Base-by-base conservation (phyloP, 2,329 filamentous ascomycete species). In the Neonectria magnoliae region DNA sequence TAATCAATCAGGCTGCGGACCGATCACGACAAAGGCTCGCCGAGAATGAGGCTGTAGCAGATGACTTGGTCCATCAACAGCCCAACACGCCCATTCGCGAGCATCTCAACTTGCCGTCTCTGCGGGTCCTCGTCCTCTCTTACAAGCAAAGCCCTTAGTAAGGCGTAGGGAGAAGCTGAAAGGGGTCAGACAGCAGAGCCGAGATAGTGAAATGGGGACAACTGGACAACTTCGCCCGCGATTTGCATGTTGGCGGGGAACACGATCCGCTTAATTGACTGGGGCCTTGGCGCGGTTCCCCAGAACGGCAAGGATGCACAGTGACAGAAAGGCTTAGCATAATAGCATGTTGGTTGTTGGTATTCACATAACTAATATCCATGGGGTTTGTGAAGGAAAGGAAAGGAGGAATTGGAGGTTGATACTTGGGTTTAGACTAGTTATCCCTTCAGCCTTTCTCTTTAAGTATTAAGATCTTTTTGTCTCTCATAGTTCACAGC, bases 271-370 rank as follows among this genome's bases (percentile, higher is more conserved):
- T 27, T 52, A 48, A 45, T 25, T 31, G 31, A 36, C 22, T 38
- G 54, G 47, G 33, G 61, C 41, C 71, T 73, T 73, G 69, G 71
- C 71, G 55, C 57, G 44, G 63, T 73, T 70, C 64, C 71, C 71
- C 57, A 60, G 62, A 64, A 54, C 29, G 62, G 65, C 47, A 68
- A 64, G 45, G 33, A 45, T 52, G 44, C 29, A 36, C 13, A 25
- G 4, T 6, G 25, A 25, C 25, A n/a, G n/a, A 25, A 57, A 53
- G 57, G 60, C 54, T 48, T 58, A 48, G 54, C 60, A 42, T 62
- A 11, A 20, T 58, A 48, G 54, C 60, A 42, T 62, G 13, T 25
- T 22, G n/a, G 31, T 33, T 16, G 36, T 8, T 14, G 36, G 36
- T 45, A 9, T 36, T 36, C 13, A 5, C 14, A 29, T 14, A 14